Conservation (phyloP, 2,329 filamentous ascomycete species). For the Coccinonectria pachysandricola region DNA sequence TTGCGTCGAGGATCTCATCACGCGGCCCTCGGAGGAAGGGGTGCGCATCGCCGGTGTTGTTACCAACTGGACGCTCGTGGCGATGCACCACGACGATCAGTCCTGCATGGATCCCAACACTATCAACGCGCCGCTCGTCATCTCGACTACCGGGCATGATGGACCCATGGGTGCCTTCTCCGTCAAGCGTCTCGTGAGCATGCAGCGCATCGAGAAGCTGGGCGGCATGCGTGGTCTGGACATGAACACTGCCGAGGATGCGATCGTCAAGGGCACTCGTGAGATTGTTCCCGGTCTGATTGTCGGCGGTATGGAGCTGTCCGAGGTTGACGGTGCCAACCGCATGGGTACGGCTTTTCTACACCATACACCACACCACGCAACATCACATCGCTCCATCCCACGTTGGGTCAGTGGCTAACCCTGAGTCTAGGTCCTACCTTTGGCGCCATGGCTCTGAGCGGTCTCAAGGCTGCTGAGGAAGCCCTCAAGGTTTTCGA, state of each 20-base stretch:
- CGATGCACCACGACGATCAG: constrained; percentile 80
- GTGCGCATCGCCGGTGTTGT: constrained; percentile 80
- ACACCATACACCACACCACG: rapidly evolving
- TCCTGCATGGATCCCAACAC: constrained; percentile 97
- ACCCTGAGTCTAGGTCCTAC: constrained; percentile 48
- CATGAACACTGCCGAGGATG: constrained; percentile 86
- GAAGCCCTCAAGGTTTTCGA: constrained; percentile 73
- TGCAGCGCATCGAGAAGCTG: constrained; percentile 72
- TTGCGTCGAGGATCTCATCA: constrained; percentile 85
- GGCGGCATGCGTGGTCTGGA: constrained; percentile 90
- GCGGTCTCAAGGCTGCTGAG: constrained; percentile 84
- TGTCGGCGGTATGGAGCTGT: constrained; percentile 91
- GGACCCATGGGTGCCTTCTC: constrained; percentile 84
- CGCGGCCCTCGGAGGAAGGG: constrained; percentile 47
- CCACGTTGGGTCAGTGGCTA: constrained; percentile 1
- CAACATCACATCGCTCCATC: no score
- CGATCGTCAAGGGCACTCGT: constrained; percentile 84
- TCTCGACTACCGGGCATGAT: constrained; percentile 87
- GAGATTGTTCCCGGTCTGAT: constrained; percentile 83
- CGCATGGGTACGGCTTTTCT: constrained; percentile 56
- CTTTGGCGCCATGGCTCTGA: constrained; percentile 81
- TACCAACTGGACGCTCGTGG: constrained; percentile 90
- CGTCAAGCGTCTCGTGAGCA: constrained; percentile 83
- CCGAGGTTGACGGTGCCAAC: constrained; percentile 83
- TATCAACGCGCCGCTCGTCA: constrained; percentile 81